These are phyloP conservation scores for Diaporthe eres DNA, from an alignment of 2,329 filamentous ascomycete genomes.

Conservation along the genomic window DNA sequence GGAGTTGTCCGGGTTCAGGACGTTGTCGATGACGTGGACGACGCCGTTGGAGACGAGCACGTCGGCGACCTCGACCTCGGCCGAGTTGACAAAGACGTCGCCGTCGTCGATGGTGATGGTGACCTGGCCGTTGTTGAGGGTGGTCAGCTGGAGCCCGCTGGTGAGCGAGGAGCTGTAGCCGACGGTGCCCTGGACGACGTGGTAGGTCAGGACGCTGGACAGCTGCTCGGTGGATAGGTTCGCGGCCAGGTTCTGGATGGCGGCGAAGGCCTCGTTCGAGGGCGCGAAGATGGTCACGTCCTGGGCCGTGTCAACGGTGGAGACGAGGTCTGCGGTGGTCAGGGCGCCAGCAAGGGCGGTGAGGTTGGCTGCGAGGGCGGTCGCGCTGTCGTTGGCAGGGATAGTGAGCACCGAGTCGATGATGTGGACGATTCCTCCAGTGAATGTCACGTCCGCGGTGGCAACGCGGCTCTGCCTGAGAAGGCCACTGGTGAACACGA, in stretches of 20 bases:
- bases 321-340: constrained; percentile 56
- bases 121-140: constrained; percentile 63
- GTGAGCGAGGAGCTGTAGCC: constrained; percentile 62
- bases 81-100: constrained; percentile 64
- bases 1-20: constrained; percentile 60
- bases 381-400: constrained; percentile 59
- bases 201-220: constrained; percentile 71
- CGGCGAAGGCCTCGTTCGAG: constrained; percentile 70
- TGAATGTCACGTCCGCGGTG: constrained; percentile 65
- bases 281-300: constrained; percentile 77
- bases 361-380: constrained; percentile 58
- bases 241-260: constrained; percentile 66
- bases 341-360: constrained; percentile 64
- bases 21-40: constrained; percentile 69
- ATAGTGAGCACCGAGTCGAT: constrained; percentile 63
- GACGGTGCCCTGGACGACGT: constrained; percentile 70
- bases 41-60: constrained; percentile 71
- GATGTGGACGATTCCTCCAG: constrained; percentile 68
- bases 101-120: constrained; percentile 59
- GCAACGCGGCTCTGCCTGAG: constrained; percentile 63
- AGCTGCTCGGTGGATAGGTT: constrained; percentile 64
- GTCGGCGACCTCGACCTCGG: constrained; percentile 66
- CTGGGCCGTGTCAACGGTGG: constrained; percentile 55
- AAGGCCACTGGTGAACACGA: constrained; percentile 67
- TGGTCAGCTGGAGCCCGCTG: constrained; percentile 48